phyloP scores from a whole-genome alignment of 108 stramenopile species.

The Discostella pseudostelligera region DNA sequence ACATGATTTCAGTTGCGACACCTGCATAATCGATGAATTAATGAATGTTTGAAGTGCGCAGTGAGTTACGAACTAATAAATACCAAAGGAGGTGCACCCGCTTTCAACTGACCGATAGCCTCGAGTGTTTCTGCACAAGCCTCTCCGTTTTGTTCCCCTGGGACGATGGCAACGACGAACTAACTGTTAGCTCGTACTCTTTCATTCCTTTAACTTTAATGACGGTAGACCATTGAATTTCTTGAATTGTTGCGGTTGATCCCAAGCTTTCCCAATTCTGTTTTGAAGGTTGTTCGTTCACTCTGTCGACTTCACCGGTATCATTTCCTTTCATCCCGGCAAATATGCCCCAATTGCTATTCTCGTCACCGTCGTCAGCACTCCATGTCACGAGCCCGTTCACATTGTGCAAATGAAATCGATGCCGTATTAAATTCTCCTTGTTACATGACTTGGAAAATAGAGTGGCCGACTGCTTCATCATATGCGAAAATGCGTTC shows the following conservation, averaged over 20 bases:
- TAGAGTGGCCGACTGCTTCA: slow-evolving; percentile 51
- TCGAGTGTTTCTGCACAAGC: slow-evolving; percentile 62
- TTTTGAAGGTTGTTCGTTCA: background rate
- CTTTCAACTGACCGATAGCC: slow-evolving; percentile 45
- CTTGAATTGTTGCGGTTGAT: background rate
- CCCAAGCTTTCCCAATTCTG: background rate
- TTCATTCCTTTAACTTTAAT: slow-evolving; percentile 34
- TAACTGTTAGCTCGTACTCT: slow-evolving; percentile 30
- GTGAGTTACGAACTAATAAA: background rate
- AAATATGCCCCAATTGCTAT: slow-evolving; percentile 17
- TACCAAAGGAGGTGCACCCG: background rate
- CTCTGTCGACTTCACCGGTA: background rate
- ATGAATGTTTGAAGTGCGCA: too few species aligned
- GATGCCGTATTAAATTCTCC: slow-evolving; percentile 12
- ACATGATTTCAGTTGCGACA: slow-evolving; percentile 81
- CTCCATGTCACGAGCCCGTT: slow-evolving; percentile 32
- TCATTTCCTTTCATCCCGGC: slow-evolving; percentile 16
- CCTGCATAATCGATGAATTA: slow-evolving; percentile 16
- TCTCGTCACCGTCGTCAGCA: slow-evolving; percentile 27
- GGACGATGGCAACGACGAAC: slow-evolving; percentile 24
- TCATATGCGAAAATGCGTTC: slow-evolving; percentile 34
- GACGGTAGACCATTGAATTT: slow-evolving; percentile 42
- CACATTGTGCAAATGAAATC: slow-evolving; percentile 45
- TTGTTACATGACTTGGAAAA: slow-evolving; percentile 27
- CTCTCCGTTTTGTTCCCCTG: background rate